Base-by-base conservation (phyloP, 768 basidiomycete species). In the Rhodotorula paludigena region DNA sequence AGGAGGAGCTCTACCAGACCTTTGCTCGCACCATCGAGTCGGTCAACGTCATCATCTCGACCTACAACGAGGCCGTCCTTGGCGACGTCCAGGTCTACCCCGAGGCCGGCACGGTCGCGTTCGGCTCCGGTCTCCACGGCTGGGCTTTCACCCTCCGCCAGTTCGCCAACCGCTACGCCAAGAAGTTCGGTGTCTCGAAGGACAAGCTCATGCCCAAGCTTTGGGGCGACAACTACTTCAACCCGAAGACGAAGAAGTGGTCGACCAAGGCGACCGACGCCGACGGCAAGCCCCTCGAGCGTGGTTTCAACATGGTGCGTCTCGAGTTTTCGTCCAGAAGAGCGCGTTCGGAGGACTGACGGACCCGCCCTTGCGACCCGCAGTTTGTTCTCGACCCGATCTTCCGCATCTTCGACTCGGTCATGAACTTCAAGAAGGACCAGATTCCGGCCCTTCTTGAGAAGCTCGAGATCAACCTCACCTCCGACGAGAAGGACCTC, bases 201-300 rank as follows among this genome's bases (percentile, higher is more conserved):
- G 89, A 89, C 73, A 98, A 98, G 85, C 91, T 99, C 86, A 94
- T 99, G 89, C 75, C 80, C 68, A 93, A 89, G 82, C 86, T 99
- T 54, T 99, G 96, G 96, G 96, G 96, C 60, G 96, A 99, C 84
- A 97, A 97, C 84, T 99, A 82, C 84, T 98, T 98, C 85, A 99
- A 98, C 84, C 90, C 93, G 63, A 83, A 86, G 60, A 97, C 93
- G 45, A 86, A 86, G 80, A 99, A 99, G 81, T 98, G 96, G 96
- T 85, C 90, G 28, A 91, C 89, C 57, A 89, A 87, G 79, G 67
- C 79, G 71, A 81, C 80, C 32, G 87, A 86, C 72, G 84, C 86
- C 62, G 88, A 92, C 74, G 92, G 91, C 77, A 93, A 92, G 78
- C 80, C 79, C n/a, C 88, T 97, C 63, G 96, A 98, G 78, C 93